A percentile compares a stretch with the other conserved stretches of the same genome.
Evolutionary conservation across 1,284 basidiomycete genomes (phyloP).

Genomic region (Ganoderma leucocontextum): DNA sequence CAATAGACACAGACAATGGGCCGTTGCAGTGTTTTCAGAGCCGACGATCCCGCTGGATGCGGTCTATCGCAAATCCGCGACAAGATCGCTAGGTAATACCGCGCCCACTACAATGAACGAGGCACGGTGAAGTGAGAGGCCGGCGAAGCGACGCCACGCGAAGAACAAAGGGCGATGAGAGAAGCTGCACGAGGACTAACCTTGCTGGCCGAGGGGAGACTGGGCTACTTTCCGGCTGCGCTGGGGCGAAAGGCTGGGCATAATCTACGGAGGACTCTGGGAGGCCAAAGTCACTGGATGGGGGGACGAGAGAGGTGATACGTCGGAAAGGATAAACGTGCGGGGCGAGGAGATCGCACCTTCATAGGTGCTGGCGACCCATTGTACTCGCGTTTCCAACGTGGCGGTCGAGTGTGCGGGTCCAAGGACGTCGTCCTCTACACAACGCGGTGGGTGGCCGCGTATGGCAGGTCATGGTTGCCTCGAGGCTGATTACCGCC

Average conservation of each 20-base stretch:
- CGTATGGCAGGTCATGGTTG: constrained; percentile 46
- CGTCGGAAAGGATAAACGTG: constrained; percentile 42
- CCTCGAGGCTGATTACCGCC: constrained; percentile 52
- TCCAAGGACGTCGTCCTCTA: constrained; percentile 41
- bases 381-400: constrained; percentile 51
- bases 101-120: constrained; percentile 19
- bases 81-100: constrained; percentile 23
- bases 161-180: constrained; percentile 26
- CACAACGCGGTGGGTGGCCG: constrained; percentile 46
- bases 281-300: constrained; percentile 35
- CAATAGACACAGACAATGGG: constrained; percentile 29
- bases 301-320: constrained; percentile 38
- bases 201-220: constrained; percentile 43
- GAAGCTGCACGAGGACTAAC: constrained; percentile 41
- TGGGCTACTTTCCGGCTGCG: constrained; percentile 55
- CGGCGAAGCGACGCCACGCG: constrained; percentile 14
- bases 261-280: constrained; percentile 42
- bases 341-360: constrained; percentile 40
- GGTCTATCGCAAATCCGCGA: constrained; percentile 18
- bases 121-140: constrained; percentile 19
- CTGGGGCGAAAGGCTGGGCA: constrained; percentile 71
- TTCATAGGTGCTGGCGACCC: constrained; percentile 42
- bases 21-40: constrained; percentile 20
- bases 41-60: constrained; percentile 25
- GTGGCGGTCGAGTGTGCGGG: constrained; percentile 44